phyloP scores from a whole-genome alignment of 345 rosid genomes.

The Euphorbia lathyris region DNA sequence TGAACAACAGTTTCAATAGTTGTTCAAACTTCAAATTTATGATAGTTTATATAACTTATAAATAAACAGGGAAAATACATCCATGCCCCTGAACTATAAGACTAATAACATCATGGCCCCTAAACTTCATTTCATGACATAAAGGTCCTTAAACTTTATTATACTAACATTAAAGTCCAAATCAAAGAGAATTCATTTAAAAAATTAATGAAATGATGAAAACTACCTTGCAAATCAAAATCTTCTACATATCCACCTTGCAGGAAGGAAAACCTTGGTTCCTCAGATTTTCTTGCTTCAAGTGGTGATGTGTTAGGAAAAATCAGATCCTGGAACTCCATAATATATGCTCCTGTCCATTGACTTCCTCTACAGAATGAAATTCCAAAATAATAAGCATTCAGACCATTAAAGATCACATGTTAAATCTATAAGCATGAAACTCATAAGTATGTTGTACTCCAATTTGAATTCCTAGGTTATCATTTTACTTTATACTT shows the following conservation, averaged over 20 bases:
- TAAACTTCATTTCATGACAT: too few species aligned
- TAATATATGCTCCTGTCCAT: conserved; percentile 86
- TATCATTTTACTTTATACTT: neutral
- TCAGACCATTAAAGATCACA: neutral
- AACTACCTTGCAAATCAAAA: conserved; percentile 42
- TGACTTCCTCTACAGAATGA: conserved; percentile 57
- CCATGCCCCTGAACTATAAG: too few species aligned
- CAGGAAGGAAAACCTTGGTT: conserved; percentile 83
- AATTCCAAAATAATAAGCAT: conserved; percentile 12
- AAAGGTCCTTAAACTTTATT: too few species aligned
- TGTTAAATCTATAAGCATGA: conserved; percentile 1
- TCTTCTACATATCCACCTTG: conserved; percentile 82
- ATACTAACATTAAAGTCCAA: too few species aligned
- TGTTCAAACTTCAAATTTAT: neutral
- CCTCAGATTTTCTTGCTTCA: conserved; percentile 48
- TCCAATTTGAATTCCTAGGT: neutral
- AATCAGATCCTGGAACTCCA: conserved; percentile 73
- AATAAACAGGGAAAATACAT: too few species aligned
- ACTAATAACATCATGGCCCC: too few species aligned
- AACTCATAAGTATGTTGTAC: neutral
- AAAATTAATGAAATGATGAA: neutral
- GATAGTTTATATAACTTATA: neutral
- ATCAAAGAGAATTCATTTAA: too few species aligned
- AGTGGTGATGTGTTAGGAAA: conserved; percentile 28
- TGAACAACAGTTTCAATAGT: conserved; percentile 2